These are phyloP conservation scores for Podospora bellae-mahoneyi DNA, from an alignment of 495 filamentous ascomycete genomes.

Conservation along the genomic window DNA sequence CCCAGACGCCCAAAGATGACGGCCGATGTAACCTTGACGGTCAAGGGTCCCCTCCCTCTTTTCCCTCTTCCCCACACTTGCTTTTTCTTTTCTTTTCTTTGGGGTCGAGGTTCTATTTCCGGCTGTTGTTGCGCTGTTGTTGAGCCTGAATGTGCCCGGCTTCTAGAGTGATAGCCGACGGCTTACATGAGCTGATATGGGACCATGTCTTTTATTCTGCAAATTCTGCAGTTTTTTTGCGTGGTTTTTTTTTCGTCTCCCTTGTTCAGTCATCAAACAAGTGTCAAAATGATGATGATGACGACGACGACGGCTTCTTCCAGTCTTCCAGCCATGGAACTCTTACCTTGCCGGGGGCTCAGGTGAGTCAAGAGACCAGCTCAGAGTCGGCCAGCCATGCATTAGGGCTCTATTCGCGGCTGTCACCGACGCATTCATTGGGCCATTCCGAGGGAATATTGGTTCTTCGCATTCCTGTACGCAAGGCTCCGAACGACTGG, in stretches of 20 bases:
- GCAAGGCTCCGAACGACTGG: background rate
- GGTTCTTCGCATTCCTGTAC: background rate
- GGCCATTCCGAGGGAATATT: background rate
- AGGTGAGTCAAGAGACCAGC: background rate
- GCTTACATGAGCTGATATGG: slow-evolving; percentile 5
- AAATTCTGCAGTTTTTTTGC: background rate
- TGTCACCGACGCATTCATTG: too few relatives aligned
- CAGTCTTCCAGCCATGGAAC: background rate
- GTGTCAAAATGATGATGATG: too few relatives aligned
- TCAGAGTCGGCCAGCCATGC: background rate
- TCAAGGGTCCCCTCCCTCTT: background rate
- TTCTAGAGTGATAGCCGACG: background rate
- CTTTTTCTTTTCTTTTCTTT: background rate
- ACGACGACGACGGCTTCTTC: background rate
- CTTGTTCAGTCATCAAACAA: background rate
- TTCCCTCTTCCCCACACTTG: background rate
- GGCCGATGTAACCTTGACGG: background rate
- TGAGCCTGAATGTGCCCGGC: background rate
- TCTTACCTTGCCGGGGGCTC: background rate
- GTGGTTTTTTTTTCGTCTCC: background rate
- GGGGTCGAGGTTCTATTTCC: background rate
- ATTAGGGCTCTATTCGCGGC: background rate
- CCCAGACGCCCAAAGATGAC: background rate
- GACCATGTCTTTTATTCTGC: slow-evolving; percentile 2
- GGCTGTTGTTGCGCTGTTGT: background rate